Conservation (phyloP, 345 rosid genomes). For the Crucihimalaya himalaica region DNA sequence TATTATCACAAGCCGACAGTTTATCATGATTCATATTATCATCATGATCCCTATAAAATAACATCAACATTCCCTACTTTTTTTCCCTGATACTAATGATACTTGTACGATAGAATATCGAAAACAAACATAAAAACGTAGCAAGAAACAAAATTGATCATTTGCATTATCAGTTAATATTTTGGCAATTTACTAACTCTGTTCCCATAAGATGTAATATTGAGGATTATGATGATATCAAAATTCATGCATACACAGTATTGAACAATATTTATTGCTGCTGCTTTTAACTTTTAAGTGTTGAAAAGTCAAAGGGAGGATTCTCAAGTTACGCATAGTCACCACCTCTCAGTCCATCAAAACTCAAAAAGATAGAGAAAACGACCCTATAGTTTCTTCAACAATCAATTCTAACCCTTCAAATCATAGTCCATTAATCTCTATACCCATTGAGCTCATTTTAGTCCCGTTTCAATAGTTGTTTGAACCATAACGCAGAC, state of each 20-base stretch:
- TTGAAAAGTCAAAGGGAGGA: background rate
- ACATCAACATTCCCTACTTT: background rate
- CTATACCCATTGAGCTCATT: slow-evolving; percentile 5
- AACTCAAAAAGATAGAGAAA: background rate
- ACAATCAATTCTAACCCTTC: background rate
- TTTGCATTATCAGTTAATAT: too few species aligned
- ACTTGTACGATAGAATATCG: too few species aligned
- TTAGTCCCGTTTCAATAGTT: slow-evolving; percentile 49
- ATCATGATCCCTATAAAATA: background rate
- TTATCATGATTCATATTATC: too few species aligned
- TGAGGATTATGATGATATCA: too few species aligned
- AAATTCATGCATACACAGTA: background rate
- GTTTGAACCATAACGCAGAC: slow-evolving; percentile 88
- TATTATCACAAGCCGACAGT: background rate
- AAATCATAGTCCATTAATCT: background rate
- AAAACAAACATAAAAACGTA: too few species aligned
- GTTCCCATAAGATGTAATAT: too few species aligned
- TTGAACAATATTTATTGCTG: background rate
- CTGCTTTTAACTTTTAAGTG: background rate
- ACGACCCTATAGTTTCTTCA: background rate
- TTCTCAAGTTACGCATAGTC: background rate
- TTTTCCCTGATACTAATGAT: background rate
- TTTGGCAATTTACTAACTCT: too few species aligned
- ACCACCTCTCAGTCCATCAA: background rate
- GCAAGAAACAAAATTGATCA: too few species aligned